Base-by-base conservation (phyloP, 768 basidiomycete genomes). In the Tylopilus rubrobrunneus region DNA sequence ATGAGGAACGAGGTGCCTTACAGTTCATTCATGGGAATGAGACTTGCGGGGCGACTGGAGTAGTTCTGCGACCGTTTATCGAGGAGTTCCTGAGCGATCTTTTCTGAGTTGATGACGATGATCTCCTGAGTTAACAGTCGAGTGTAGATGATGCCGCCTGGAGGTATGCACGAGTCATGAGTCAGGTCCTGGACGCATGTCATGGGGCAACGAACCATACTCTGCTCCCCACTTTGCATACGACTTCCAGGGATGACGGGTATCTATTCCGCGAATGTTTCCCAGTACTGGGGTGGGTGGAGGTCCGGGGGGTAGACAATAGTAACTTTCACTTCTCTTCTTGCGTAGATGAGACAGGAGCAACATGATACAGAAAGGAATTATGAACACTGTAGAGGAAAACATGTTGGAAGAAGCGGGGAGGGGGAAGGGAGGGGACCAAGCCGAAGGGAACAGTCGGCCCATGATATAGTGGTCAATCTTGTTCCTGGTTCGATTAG, bases 31-130 rank as follows among this genome's bases (percentile, higher is more conserved):
- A 63, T 45, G 12, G 44, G 51, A 14, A 51, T 28, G 21, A 67
- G 33, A 27, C 54, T 50, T 41, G 41, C 33, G n/a, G 65, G 67
- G 19, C 64, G 56, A 21, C 59, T 63, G 9, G 67, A 66, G 48
- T 68, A 67, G 25, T 54, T 67, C 0, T 50, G 40, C 15, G 64
- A 67, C 10, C 57, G 57, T 34, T 48, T 44, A 29, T 68, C 57
- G 8, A 67, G 57, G 15, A 67, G 62, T 23, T 61, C 65, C 21
- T 55, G 56, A 0, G 67, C 64, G 25, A 67, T 25, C 53, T 61
- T 56, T 27, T 68, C 67, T 0, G 64, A 68, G 29, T 63, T 68
- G 2, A 66, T 57, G 11, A 68, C 40, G 17, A 66, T 55, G 34
- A 68, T 61, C 17, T 63, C 55, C 17, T 66, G 65, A 5, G 49